phyloP scores from a whole-genome alignment of 78 protist species.

The Dictyostelium purpureum region DNA sequence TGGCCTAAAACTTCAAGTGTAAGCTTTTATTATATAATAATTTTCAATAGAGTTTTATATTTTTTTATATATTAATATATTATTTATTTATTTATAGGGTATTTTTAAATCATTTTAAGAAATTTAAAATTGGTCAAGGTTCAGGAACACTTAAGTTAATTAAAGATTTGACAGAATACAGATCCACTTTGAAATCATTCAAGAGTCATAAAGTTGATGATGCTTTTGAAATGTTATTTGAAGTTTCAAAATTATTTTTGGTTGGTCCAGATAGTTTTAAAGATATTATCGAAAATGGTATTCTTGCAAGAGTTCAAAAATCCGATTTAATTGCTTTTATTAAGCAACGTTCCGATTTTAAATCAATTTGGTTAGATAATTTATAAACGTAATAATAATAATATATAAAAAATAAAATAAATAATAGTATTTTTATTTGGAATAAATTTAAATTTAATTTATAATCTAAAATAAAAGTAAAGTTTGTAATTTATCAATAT shows the following conservation, averaged over 20 bases:
- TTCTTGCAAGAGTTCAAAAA: conserved; percentile 28
- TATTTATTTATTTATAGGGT: no score
- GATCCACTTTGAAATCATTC: conserved; percentile 5
- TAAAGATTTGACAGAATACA: conserved; percentile 38
- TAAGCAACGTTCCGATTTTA: conserved; percentile 56
- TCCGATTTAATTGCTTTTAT: conserved; percentile 40
- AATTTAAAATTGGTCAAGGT: conserved; percentile 59
- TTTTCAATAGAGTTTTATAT: not conserved
- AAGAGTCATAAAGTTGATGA: conserved; percentile 69
- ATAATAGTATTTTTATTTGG: not conserved
- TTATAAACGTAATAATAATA: not conserved
- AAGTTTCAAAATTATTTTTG: conserved; percentile 53
- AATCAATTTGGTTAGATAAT: conserved; percentile 62
- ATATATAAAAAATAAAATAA: not conserved
- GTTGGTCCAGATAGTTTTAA: conserved; percentile 61
- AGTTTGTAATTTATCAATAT: no score
- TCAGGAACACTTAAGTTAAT: conserved; percentile 51
- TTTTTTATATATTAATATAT: not conserved
- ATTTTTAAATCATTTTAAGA: conserved; percentile 59
- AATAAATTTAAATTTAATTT: no score
- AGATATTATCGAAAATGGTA: conserved; percentile 52
- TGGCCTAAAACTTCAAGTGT: conserved; percentile 40
- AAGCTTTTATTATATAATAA: no score
- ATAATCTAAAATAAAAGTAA: no score
- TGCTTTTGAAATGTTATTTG: conserved; percentile 52